Conservation (phyloP, 176 grass and related monocot genomes). For the Themeda triandra region DNA sequence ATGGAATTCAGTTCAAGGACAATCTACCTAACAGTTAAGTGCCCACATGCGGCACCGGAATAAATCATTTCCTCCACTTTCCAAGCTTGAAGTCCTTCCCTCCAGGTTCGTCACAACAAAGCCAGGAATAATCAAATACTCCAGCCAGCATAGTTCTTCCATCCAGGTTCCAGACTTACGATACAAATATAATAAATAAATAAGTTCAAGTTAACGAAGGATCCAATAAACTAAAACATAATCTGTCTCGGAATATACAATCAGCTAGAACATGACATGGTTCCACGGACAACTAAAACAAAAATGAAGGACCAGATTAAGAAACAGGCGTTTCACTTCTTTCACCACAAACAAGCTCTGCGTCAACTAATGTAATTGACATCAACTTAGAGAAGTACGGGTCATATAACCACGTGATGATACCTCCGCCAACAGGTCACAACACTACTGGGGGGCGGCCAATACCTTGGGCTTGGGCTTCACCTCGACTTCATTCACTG, state of each 20-base stretch:
- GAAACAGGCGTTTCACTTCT: background rate
- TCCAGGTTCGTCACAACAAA: too few relatives aligned
- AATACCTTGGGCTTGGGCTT: constrained; percentile 93
- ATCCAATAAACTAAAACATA: background rate
- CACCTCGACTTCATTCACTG: constrained; percentile 92
- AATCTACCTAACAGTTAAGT: too few relatives aligned
- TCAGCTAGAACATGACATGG: background rate
- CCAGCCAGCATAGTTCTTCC: too few relatives aligned
- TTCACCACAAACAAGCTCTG: background rate
- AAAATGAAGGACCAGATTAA: background rate
- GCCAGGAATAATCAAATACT: too few relatives aligned
- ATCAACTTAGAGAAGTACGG: background rate
- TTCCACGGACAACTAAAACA: background rate
- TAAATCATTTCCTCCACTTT: too few relatives aligned
- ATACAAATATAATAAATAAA: background rate
- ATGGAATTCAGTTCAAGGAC: too few relatives aligned
- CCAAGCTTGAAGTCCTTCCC: too few relatives aligned
- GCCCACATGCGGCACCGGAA: too few relatives aligned
- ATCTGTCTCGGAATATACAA: constrained; percentile 9
- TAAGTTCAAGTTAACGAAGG: background rate
- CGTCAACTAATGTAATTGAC: constrained; percentile 44
- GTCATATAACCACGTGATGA: background rate
- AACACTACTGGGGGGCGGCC: constrained; percentile 46
- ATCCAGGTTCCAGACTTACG: background rate
- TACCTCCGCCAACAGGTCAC: background rate